These are phyloP conservation scores for Paxillus ammoniavirescens DNA, from an alignment of 768 basidiomycete genomes.

Conservation along the genomic window DNA sequence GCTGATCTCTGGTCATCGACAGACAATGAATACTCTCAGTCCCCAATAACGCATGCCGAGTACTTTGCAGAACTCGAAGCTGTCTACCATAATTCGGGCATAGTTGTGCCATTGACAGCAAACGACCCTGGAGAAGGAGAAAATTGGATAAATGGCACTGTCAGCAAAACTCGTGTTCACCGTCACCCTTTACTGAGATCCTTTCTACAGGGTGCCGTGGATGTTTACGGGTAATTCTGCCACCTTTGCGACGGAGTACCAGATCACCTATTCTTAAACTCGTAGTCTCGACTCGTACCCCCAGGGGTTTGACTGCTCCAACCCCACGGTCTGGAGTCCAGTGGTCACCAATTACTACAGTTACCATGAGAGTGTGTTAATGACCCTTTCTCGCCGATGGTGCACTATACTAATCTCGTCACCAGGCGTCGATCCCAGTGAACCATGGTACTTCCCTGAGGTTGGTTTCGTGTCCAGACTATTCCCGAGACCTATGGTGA, in stretches of 20 bases:
- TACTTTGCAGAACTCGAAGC: slow-evolving; percentile 65
- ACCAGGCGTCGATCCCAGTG: slow-evolving; percentile 41
- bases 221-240: slow-evolving; percentile 55
- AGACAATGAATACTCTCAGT: slow-evolving; percentile 79
- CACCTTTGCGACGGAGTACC: background rate
- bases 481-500: slow-evolving; percentile 11
- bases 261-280: background rate
- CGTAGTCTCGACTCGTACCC: slow-evolving; percentile 66
- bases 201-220: slow-evolving; percentile 58
- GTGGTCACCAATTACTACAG: slow-evolving; percentile 62
- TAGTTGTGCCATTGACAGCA: slow-evolving; percentile 71
- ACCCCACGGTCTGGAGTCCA: slow-evolving; percentile 62
- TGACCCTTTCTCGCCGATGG: background rate
- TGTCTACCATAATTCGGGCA: slow-evolving; percentile 51
- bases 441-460: slow-evolving; percentile 74
- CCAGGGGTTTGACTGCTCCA: slow-evolving; percentile 78
- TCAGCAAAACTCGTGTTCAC: slow-evolving; percentile 26
- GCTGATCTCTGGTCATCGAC: background rate
- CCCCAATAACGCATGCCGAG: slow-evolving; percentile 38
- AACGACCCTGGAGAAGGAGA: slow-evolving; percentile 60
- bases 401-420: slow-evolving; percentile 29
- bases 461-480: slow-evolving; percentile 30
- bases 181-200: slow-evolving; percentile 2
- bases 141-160: slow-evolving; percentile 73
- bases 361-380: slow-evolving; percentile 49